Evolutionary conservation across 169 alveolate genomes (phyloP), one percentile per base, ranked within the genome.

Genomic region (Plasmodium blacklocki): DNA sequence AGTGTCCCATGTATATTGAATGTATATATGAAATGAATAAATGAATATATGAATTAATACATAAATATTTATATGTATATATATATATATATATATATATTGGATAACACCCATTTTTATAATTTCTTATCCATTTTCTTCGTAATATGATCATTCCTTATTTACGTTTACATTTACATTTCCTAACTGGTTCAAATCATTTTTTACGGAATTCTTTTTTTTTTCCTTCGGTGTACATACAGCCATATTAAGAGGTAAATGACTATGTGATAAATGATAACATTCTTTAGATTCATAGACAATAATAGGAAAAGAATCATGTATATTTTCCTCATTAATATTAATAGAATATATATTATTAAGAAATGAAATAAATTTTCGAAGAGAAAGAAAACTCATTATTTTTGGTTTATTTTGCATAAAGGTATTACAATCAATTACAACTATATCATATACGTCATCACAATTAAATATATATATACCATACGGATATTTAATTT

Each of bases 211-310:
- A 45, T 62, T 63, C 39, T 59, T 15, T 12, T 26, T 64, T 15
- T 58, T 58, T 47, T n/a, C 54, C 54, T 71, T 50, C 26, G 49
- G 50, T 50, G 50, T 78, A 70, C 29, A 9, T 15, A 52, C 71
- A 1, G 49, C n/a, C 32, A 62, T 58, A 15, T 78, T 78, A 8
- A 78, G 52, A 26, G 78, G 56, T 32, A 78, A 58, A 21, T 78
- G 76, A n/a, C 54, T 78, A 66, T 78, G 70, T 2, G 89, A 78
- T 54, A 66, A 23, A 1, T 75, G 71, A 21, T 78, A 78, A 50
- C 89, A 78, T 59, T 78, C 89, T 59, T 39, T 78, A 18, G 89
- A 78, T 26, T 78, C 89, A 45, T 78, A 66, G 19, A 78, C 70
- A 18, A 78, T 56, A 2, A 78, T 78, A 26, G 89, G 89, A 66